Evolutionary conservation across 306 rosid species (phyloP).

Genomic region (Casuarina cunninghamiana): DNA sequence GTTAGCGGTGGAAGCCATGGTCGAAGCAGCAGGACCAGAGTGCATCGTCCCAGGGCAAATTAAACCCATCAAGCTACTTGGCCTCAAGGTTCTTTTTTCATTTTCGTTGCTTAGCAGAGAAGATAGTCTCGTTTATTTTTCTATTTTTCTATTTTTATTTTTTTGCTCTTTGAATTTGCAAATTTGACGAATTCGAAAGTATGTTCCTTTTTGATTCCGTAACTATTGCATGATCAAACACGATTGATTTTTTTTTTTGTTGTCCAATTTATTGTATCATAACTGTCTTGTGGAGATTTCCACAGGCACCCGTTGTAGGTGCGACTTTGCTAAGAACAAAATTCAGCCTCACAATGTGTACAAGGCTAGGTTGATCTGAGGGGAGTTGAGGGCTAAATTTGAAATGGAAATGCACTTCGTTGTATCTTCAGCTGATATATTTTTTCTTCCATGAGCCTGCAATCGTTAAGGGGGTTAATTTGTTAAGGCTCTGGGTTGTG

Average conservation of each 20-base stretch:
- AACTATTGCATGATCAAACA: too few species aligned
- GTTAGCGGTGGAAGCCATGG: conserved; percentile 69
- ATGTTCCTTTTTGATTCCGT: not conserved
- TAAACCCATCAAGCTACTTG: conserved; percentile 68
- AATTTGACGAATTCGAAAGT: not conserved
- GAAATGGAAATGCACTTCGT: not conserved
- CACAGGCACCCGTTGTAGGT: not conserved
- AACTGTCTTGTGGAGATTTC: not conserved
- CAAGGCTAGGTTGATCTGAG: not conserved
- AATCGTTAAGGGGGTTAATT: not conserved
- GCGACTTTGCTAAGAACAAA: not conserved
- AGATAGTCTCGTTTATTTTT: not conserved
- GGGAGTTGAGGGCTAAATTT: not conserved
- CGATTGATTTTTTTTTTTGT: not conserved
- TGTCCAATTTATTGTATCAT: not conserved
- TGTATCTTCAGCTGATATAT: not conserved
- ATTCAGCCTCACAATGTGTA: not conserved
- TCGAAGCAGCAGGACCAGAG: conserved; percentile 94
- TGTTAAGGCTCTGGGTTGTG: not conserved
- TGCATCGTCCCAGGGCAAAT: conserved; percentile 85
- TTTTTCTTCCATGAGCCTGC: not conserved
- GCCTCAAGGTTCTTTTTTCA: conserved; percentile 63
- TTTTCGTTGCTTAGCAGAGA: not conserved
- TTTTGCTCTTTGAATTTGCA: not conserved
- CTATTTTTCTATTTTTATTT: not conserved